Evolutionary conservation across 2,329 filamentous ascomycete genomes (phyloP).

Genomic region (Sarocladium strictum): DNA sequence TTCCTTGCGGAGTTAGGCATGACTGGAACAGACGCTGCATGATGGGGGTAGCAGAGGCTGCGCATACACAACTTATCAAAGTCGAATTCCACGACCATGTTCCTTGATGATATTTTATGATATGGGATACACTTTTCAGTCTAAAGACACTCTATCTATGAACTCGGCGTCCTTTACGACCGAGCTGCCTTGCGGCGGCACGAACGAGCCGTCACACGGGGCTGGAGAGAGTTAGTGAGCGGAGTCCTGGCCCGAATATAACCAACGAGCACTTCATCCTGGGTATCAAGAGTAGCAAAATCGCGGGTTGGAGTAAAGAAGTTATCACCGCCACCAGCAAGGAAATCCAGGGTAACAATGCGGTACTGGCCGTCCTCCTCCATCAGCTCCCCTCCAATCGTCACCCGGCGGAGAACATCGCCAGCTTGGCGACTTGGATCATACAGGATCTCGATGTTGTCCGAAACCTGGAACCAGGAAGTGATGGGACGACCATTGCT

Average conservation of each 20-base stretch:
- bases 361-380: constrained; percentile 42
- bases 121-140: no score
- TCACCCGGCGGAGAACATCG: constrained; percentile 46
- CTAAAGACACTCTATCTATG: no score
- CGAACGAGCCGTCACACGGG: constrained; percentile 17
- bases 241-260: constrained; percentile 45
- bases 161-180: no score
- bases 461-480: constrained; percentile 55
- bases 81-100: no score
- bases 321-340: constrained; percentile 58
- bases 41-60: no score
- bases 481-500: constrained; percentile 46
- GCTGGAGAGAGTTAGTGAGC: constrained; percentile 42
- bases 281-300: constrained; percentile 41
- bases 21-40: neutral
- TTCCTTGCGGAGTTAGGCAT: neutral
- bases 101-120: no score
- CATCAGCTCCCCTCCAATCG: constrained; percentile 41
- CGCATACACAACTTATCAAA: no score
- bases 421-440: constrained; percentile 44
- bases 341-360: constrained; percentile 56
- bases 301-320: constrained; percentile 36
- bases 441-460: constrained; percentile 49
- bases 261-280: constrained; percentile 45
- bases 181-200: neutral